A percentile compares a stretch with the other conserved stretches of the same genome.
These are phyloP conservation scores for Pterocarpus santalinus DNA, from an alignment of 306 rosid genomes.

Conservation along the genomic window DNA sequence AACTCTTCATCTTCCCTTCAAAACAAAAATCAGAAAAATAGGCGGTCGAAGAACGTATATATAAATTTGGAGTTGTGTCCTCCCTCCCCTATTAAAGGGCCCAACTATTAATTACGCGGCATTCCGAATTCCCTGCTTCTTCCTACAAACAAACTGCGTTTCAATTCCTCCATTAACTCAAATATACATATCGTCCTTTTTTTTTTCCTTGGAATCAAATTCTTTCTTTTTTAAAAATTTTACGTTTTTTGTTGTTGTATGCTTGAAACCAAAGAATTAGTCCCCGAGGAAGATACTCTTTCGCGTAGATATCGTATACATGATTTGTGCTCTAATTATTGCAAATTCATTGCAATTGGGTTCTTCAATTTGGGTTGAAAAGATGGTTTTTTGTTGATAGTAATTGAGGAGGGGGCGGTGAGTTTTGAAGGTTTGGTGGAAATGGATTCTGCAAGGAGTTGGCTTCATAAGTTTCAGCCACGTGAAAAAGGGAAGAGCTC, in stretches of 20 bases:
- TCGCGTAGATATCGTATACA: not conserved
- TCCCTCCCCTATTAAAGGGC: not conserved
- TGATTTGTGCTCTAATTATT: constrained; percentile 25
- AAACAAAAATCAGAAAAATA: too few relatives aligned
- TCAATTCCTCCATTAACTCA: too few relatives aligned
- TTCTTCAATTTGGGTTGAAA: constrained; percentile 4
- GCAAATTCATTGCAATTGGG: constrained; percentile 32
- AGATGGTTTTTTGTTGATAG: constrained; percentile 41
- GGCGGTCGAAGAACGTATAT: not conserved
- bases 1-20: too few relatives aligned
- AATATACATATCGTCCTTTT: too few relatives aligned
- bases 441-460: constrained; percentile 96
- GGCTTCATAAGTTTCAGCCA: constrained; percentile 91
- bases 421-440: not conserved
- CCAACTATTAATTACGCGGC: constrained; percentile 56
- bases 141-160: not conserved
- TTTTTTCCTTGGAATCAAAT: too few relatives aligned
- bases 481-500: constrained; percentile 70
- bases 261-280: too few relatives aligned
- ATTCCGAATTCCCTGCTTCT: constrained; percentile 61
- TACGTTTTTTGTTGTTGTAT: too few relatives aligned
- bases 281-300: too few relatives aligned
- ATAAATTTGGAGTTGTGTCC: not conserved
- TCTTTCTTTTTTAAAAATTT: not conserved
- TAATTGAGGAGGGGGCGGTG: constrained; percentile 29